A percentile compares a stretch with the other conserved stretches of the same genome.
These are phyloP conservation scores for Ceratocystis cacaofunesta DNA, from an alignment of 2,329 filamentous ascomycete species.

Conservation along the genomic window DNA sequence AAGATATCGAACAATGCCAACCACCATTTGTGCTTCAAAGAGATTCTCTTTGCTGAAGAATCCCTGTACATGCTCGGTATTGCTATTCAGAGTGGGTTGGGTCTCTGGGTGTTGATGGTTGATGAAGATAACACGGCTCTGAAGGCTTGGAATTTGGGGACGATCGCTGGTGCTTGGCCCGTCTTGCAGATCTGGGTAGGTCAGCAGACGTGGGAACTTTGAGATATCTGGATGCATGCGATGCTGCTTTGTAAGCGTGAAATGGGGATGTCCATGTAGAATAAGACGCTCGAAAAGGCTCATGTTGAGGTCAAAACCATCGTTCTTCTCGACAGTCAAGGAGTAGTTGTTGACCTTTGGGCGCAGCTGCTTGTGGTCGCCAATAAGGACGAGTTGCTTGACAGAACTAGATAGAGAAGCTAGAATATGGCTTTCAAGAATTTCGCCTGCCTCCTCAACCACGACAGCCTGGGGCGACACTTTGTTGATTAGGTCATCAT, in stretches of 20 bases:
- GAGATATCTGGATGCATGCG: constrained; percentile 58
- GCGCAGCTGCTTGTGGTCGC: constrained; percentile 58
- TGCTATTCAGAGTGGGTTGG: constrained; percentile 28
- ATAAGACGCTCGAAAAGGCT: constrained; percentile 58
- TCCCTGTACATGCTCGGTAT: constrained; percentile 19
- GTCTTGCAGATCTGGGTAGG: constrained; percentile 48
- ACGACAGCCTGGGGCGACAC: constrained; percentile 45
- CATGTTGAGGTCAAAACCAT: constrained; percentile 32
- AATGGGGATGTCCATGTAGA: constrained; percentile 36
- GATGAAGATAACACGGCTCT: constrained; percentile 48
- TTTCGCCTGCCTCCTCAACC: constrained; percentile 60
- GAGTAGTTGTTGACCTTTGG: constrained; percentile 50
- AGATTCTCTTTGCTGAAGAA: constrained; percentile 36
- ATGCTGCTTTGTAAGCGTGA: constrained; percentile 45
- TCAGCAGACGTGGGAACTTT: constrained; percentile 37
- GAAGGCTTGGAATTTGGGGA: constrained; percentile 39
- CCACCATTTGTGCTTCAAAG: constrained; percentile 51
- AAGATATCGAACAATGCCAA: constrained; percentile 51
- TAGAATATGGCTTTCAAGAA: constrained; percentile 44
- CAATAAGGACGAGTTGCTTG: constrained; percentile 54
- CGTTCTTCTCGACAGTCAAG: constrained; percentile 38
- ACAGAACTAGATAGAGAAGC: constrained; percentile 40
- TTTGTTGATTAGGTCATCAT: constrained; percentile 36
- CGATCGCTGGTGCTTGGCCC: constrained; percentile 34
- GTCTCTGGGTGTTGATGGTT: constrained; percentile 32